phyloP scores from a whole-genome alignment of 2,329 filamentous ascomycete genomes.

The Albifimbria verrucaria region DNA sequence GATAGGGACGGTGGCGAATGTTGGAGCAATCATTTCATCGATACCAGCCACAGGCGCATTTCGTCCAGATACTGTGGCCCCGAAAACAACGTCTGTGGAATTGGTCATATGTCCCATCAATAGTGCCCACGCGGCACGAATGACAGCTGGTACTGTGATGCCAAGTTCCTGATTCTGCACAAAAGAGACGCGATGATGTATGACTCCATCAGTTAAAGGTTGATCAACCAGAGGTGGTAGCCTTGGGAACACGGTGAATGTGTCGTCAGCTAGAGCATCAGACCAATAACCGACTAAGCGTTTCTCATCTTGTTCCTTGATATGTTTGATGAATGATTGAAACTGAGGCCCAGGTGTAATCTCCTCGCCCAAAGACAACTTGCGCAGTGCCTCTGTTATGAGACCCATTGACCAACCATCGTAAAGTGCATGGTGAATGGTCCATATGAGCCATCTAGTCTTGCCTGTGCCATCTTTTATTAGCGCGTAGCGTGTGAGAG shows the following conservation, averaged over 20 bases:
- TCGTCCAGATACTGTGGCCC: slow-evolving; percentile 18
- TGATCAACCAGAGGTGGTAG: too few species aligned
- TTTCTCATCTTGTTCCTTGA: too few species aligned
- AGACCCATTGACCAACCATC: slow-evolving; percentile 49
- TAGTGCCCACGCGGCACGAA: slow-evolving; percentile 12
- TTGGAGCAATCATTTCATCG: slow-evolving; percentile 19
- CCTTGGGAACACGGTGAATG: too few species aligned
- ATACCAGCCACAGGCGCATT: slow-evolving; percentile 18
- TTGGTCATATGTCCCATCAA: slow-evolving; percentile 5
- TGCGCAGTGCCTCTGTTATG: slow-evolving; percentile 10
- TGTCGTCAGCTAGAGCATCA: too few species aligned
- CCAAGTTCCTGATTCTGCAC: too few species aligned
- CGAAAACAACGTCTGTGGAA: slow-evolving; percentile 26
- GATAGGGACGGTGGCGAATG: slow-evolving; percentile 22
- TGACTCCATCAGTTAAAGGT: too few species aligned
- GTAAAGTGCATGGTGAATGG: slow-evolving; percentile 41
- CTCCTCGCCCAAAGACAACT: slow-evolving; percentile 34
- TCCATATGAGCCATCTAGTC: slow-evolving; percentile 15
- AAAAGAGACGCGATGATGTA: too few species aligned
- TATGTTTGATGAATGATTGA: too few species aligned
- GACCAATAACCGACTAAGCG: too few species aligned
- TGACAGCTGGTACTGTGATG: too few species aligned
- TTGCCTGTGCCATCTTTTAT: slow-evolving; percentile 6
- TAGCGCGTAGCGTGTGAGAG: slow-evolving; percentile 2
- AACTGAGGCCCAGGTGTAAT: slow-evolving; percentile 49